Evolutionary conservation across 2,329 filamentous ascomycete genomes (phyloP), one percentile per base, ranked within the genome.

Genomic region (Ophiocordyceps camponoti-leonardi): DNA sequence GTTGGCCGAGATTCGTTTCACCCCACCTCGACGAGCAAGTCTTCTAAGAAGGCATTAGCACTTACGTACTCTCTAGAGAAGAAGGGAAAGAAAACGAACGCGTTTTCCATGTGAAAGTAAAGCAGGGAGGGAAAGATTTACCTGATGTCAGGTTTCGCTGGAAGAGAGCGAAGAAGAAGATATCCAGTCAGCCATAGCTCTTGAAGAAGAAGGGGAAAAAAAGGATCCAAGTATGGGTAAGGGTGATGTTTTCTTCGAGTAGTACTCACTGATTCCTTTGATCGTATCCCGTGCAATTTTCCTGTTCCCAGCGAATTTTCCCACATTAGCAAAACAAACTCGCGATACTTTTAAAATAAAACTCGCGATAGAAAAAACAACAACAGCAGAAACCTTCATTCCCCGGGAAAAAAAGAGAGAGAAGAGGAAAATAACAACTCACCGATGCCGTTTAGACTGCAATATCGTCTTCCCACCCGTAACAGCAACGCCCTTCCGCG

Each of bases 11-110:
- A 88, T 86, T 0, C 83, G 68, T 57, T 87, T 87, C 0, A 90
- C 79, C 0, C 84, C 84, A 1, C 83, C 84, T 7, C 84, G 77
- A 6, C 84, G 75, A 1, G 84, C 84, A 0, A 90, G 62, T 39
- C 83, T 79, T 51, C 82, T 79, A n/a, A n/a, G n/a, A n/a, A n/a
- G n/a, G n/a, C n/a, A n/a, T n/a, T n/a, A n/a, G n/a, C n/a, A n/a
- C n/a, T n/a, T n/a, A n/a, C n/a, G n/a, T n/a, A n/a, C n/a, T n/a
- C n/a, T n/a, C n/a, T n/a, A n/a, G n/a, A n/a, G n/a, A n/a, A n/a
- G n/a, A n/a, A n/a, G n/a, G n/a, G n/a, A n/a, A n/a, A n/a, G n/a
- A n/a, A n/a, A n/a, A n/a, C n/a, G n/a, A n/a, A n/a, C n/a, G n/a
- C n/a, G n/a, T n/a, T n/a, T n/a, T n/a, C n/a, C n/a, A n/a, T n/a